Evolutionary conservation across 176 grass and related monocot genomes (phyloP), one percentile per base, ranked within the genome.

Genomic region (Oropetium thomaeum): DNA sequence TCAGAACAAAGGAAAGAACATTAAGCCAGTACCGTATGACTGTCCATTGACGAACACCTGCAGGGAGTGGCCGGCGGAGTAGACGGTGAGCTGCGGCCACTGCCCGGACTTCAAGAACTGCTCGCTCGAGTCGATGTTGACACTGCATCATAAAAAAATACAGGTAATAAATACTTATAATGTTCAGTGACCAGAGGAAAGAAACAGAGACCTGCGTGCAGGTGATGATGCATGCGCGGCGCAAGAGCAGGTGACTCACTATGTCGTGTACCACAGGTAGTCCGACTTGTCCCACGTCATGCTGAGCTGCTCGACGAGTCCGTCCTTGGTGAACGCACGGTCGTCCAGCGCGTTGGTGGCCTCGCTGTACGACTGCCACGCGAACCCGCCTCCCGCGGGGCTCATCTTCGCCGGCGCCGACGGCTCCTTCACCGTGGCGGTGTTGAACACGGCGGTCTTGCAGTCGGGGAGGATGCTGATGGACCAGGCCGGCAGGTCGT

Each of bases 231-330:
- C n/a, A n/a, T n/a, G n/a, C n/a, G n/a, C n/a, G n/a, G n/a, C n/a
- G n/a, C n/a, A n/a, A n/a, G n/a, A n/a, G n/a, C n/a, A n/a, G n/a
- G 2, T 7, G 74, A 91, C 95, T 95, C 71, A 99, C 91, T 88
- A 86, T 29, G 91, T 90, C 20, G 96, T 99, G 87, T 99, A 99
- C 96, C 96, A 99, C 73, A 99, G 82, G 71, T 92, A 99, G 84
- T 99, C 96, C 1, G 96, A 92, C 81, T 90, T 90, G 65, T 99
- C 96, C 92, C 96, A 88, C 45, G 96, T 99, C 87, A 94, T 84
- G 79, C 91, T 74, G 48, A 95, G 60, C 72, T 99, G 96, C 88
- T 99, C 96, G 30, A 92, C 76, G 43, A 99, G 72, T 15, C 96
- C 96, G 73, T 92, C 79, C 88, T 99, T 95, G 72, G 91, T 88